These are phyloP conservation scores for Penicillium palitans DNA, from an alignment of 2,329 filamentous ascomycete genomes.

Conservation along the genomic window DNA sequence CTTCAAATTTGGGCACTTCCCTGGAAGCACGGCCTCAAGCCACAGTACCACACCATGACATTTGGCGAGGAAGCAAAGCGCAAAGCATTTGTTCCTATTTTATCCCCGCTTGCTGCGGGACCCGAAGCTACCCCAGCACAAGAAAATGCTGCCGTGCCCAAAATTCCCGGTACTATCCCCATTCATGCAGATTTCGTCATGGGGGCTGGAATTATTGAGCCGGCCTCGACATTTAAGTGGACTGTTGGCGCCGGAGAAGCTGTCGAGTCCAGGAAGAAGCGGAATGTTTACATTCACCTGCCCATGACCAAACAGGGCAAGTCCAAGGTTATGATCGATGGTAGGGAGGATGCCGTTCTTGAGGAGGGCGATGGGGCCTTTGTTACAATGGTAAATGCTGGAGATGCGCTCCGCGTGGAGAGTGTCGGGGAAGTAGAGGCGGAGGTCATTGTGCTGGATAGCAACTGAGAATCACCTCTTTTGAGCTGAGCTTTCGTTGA, in stretches of 20 bases:
- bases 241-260: slow-evolving; percentile 59
- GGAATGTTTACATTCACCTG: slow-evolving; percentile 78
- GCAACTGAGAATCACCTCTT: slow-evolving; percentile 45
- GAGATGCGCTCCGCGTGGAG: slow-evolving; percentile 65
- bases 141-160: slow-evolving; percentile 64
- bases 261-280: slow-evolving; percentile 45
- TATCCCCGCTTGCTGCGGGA: slow-evolving; percentile 72
- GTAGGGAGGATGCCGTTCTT: slow-evolving; percentile 65
- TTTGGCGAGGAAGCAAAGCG: slow-evolving; percentile 74
- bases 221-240: slow-evolving; percentile 68
- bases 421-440: slow-evolving; percentile 68
- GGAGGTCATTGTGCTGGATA: slow-evolving; percentile 69
- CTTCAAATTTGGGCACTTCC: slow-evolving; percentile 87
- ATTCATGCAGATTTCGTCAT: slow-evolving; percentile 84
- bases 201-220: slow-evolving; percentile 72
- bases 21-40: slow-evolving; percentile 69
- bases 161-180: slow-evolving; percentile 68
- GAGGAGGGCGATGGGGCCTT: slow-evolving; percentile 81
- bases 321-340: slow-evolving; percentile 68
- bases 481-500: not conserved
- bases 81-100: slow-evolving; percentile 69
- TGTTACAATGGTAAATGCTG: slow-evolving; percentile 63
- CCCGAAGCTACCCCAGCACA: slow-evolving; percentile 60
- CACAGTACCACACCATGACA: slow-evolving; percentile 72
- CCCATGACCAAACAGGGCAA: slow-evolving; percentile 76